Base-by-base conservation (phyloP, 1,284 basidiomycete genomes). In the Ceraceosorus bombacis region DNA sequence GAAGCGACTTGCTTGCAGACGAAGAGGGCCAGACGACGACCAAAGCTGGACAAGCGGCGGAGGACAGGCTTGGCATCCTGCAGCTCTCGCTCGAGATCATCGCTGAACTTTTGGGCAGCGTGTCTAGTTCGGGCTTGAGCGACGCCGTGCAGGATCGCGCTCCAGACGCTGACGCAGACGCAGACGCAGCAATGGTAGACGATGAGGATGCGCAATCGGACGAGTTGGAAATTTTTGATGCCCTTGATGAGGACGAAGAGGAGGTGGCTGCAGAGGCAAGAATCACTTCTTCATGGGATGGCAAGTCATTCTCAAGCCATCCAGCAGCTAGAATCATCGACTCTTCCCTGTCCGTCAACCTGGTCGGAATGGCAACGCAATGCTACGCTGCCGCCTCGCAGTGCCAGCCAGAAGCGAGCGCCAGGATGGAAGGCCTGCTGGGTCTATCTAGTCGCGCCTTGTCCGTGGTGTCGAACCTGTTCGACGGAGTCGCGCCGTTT, bases 41-140 rank as follows among this genome's bases (percentile, higher is more conserved):
- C 27, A 27, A 27, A 27, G 27, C 27, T 27, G 27, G 27, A 27
- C 27, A 27, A 27, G 27, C 27, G 27, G 27, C 27, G 27, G 70
- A 70, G 46, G 66, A 66, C 50, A 59, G 66, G 27, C 67, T 71
- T 40, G 43, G 43, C 9, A 72, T 63, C 12, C 41, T 66, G 12
- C 63, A 67, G 60, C 64, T 74, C 9, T 69, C 72, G 13, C 56
- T 74, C 36, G 74, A 76, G 49, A 58, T 74, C 5, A 49, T 75
- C 2, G 70, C 72, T 12, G 74, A 76, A 58, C 56, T 73, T 59
- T 65, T 63, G 10, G 67, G 57, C 10, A 37, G 53, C 48, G 43
- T 46, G 38, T 72, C 52, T 41, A 60, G 43, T 27, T 39, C n/a
- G 49, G 55, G 55, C 49, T 50, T 48, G 53, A 46, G 17, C 37